Conservation (phyloP, 2,329 filamentous ascomycete species). For the Zasmidium citrigriseum region DNA sequence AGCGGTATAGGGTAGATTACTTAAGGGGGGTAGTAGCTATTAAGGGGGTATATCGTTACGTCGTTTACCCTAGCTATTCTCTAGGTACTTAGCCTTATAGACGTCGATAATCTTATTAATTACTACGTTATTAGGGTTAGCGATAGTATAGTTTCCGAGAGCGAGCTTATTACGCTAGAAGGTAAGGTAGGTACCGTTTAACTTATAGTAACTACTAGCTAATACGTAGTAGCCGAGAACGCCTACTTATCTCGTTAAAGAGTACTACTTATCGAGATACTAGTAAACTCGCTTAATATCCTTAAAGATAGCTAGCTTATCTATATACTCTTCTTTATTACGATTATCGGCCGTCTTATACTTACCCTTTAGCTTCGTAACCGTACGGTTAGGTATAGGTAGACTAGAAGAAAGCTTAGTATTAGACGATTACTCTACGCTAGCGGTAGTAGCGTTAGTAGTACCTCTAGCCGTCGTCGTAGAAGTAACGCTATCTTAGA, state of each 20-base stretch:
- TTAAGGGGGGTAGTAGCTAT: background rate
- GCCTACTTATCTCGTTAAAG: background rate
- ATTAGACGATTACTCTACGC: background rate
- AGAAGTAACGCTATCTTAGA: background rate
- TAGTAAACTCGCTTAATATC: background rate
- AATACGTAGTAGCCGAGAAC: background rate
- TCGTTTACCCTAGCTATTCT: background rate
- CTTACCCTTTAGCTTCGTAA: background rate
- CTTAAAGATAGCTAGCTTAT: background rate
- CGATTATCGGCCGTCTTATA: background rate
- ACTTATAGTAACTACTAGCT: background rate
- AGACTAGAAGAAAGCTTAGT: background rate
- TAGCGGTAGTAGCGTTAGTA: background rate
- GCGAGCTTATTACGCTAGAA: background rate
- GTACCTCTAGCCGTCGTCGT: background rate
- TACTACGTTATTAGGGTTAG: background rate
- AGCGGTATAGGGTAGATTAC: too few relatives aligned
- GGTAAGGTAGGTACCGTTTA: background rate
- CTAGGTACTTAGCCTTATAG: background rate
- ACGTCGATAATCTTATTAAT: background rate
- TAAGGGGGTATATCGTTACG: background rate
- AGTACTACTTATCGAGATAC: background rate
- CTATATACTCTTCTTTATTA: background rate
- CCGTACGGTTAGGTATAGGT: background rate
- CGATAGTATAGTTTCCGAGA: background rate